Percentiles rank a stretch among this genome's conserved stretches.
Evolutionary conservation across 2,329 filamentous ascomycete species (phyloP).

Genomic region (Lomentospora prolificans): DNA sequence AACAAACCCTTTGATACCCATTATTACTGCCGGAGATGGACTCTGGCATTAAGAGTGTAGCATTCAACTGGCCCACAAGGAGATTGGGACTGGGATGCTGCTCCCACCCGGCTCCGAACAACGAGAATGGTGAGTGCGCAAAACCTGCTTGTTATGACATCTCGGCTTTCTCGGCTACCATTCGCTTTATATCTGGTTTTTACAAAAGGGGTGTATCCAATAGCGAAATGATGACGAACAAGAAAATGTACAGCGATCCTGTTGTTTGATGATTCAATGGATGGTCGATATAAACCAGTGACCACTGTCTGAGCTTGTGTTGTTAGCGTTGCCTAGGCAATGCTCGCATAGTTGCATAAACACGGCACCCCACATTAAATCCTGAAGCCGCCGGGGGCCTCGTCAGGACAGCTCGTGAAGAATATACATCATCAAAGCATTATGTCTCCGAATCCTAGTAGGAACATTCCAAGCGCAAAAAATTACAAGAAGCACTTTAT

Average conservation of each 20-base stretch:
- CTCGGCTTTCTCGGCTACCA: neutral
- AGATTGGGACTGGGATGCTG: neutral
- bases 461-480: too few species aligned
- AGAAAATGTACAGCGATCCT: neutral
- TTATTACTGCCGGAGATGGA: constrained; percentile 17
- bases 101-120: too few species aligned
- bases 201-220: neutral
- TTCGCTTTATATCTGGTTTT: neutral
- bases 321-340: neutral
- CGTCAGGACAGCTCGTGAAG: too few species aligned
- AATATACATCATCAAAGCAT: neutral
- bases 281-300: neutral
- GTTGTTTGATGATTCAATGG: neutral
- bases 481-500: constrained; percentile 23
- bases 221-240: neutral
- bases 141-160: neutral
- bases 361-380: neutral
- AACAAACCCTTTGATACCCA: constrained; percentile 58
- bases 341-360: neutral
- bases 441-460: too few species aligned
- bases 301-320: neutral
- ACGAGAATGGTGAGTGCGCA: too few species aligned
- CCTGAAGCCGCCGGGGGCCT: neutral
- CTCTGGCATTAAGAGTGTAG: neutral
- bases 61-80: neutral